Evolutionary conservation across 441 rosid genomes (phyloP).

Genomic region (Lepidium campestre): DNA sequence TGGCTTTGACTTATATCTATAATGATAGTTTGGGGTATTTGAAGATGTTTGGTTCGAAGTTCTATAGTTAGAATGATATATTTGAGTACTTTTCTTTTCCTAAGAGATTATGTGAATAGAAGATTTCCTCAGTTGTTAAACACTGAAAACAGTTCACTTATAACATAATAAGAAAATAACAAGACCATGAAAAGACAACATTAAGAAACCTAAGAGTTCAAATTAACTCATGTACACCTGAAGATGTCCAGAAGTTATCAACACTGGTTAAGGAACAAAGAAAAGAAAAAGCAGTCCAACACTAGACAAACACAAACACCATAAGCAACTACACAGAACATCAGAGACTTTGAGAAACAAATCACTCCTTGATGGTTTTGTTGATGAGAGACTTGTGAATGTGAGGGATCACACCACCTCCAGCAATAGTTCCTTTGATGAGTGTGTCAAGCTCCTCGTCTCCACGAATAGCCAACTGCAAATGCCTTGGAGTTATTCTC

Average conservation of each 20-base stretch:
- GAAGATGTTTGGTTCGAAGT: background rate
- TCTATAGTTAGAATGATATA: background rate
- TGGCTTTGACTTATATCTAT: background rate
- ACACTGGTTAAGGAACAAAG: constrained; percentile 9
- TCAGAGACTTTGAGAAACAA: background rate
- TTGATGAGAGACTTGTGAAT: constrained; percentile 95
- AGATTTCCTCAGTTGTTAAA: background rate
- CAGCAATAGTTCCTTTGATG: constrained; percentile 95
- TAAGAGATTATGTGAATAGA: background rate
- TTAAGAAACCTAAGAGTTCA: constrained; percentile 16
- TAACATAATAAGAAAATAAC: background rate
- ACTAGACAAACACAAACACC: constrained; percentile 9
- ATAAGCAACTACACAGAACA: background rate
- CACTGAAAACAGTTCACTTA: background rate
- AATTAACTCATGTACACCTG: constrained; percentile 25
- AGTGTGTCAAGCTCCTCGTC: constrained; percentile 97
- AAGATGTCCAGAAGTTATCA: constrained; percentile 18
- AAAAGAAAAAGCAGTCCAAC: background rate
- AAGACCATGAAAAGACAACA: background rate
- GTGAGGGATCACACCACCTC: constrained; percentile 99
- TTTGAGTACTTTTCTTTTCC: background rate
- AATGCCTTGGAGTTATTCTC: constrained; percentile 91
- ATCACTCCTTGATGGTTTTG: constrained; percentile 75
- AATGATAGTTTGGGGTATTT: background rate
- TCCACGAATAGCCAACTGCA: constrained; percentile 91